phyloP scores from a whole-genome alignment of 768 basidiomycete species.

The Termitomyces bulborhizus region DNA sequence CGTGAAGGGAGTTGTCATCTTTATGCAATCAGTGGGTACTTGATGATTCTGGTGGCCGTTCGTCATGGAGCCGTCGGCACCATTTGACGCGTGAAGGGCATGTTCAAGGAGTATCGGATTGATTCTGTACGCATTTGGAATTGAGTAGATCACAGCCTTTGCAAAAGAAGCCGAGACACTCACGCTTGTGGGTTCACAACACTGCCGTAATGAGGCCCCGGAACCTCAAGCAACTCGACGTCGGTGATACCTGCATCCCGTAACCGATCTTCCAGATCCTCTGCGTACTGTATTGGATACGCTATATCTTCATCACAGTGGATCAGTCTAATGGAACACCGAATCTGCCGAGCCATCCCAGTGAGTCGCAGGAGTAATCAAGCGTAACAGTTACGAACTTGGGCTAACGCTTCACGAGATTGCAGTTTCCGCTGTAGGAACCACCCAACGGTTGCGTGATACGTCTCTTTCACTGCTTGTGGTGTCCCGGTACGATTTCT shows the following conservation, averaged over 20 bases:
- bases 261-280: conserved; percentile 15
- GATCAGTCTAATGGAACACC: conserved; percentile 18
- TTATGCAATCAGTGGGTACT: conserved; percentile 3
- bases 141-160: not conserved
- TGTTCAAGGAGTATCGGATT: conserved; percentile 15
- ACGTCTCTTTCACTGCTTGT: conserved; percentile 12
- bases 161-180: not conserved
- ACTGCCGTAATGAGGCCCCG: conserved; percentile 18
- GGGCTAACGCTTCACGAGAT: conserved; percentile 10
- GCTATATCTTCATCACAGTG: conserved; percentile 22
- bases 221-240: conserved; percentile 14
- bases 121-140: conserved; percentile 3
- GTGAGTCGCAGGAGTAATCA: too few species aligned
- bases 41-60: not conserved
- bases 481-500: conserved; percentile 14
- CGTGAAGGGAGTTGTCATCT: conserved; percentile 15
- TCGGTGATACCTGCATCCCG: conserved; percentile 14
- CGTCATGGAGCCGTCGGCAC: not conserved
- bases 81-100: conserved; percentile 7
- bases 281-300: conserved; percentile 12
- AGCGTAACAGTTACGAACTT: conserved; percentile 2
- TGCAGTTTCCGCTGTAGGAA: conserved; percentile 13
- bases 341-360: conserved; percentile 5
- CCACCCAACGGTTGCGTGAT: conserved; percentile 15
- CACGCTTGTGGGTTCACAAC: conserved; percentile 17